phyloP scores from a whole-genome alignment of 2,329 filamentous ascomycete genomes.

The Epichloe elymi region DNA sequence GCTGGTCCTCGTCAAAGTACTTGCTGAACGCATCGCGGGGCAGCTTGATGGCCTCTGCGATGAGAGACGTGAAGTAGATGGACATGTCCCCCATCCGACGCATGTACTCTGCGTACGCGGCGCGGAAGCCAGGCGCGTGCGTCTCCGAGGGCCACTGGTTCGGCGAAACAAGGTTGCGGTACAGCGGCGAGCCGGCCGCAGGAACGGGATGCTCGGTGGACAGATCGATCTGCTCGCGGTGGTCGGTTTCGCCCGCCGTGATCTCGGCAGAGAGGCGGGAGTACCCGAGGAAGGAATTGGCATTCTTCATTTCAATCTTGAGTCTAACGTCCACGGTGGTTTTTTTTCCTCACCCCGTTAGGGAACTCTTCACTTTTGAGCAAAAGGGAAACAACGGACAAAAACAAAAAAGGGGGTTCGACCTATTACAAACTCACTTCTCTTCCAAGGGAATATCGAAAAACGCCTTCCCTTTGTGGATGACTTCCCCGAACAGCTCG shows the following conservation, averaged over 20 bases:
- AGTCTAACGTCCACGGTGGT: conserved; percentile 25
- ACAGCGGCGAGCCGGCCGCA: conserved; percentile 46
- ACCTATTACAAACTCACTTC: conserved; percentile 36
- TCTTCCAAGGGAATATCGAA: conserved; percentile 66
- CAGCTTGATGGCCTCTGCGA: conserved; percentile 72
- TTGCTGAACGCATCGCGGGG: conserved; percentile 55
- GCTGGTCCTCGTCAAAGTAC: conserved; percentile 63
- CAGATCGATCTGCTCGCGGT: conserved; percentile 78
- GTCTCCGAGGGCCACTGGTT: conserved; percentile 63
- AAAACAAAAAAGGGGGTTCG: background rate
- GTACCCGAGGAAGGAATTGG: conserved; percentile 58
- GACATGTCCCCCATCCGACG: conserved; percentile 58
- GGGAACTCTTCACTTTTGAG: background rate
- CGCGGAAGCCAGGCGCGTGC: conserved; percentile 53
- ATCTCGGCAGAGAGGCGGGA: conserved; percentile 52
- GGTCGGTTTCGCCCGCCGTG: conserved; percentile 63
- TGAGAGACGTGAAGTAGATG: conserved; percentile 61
- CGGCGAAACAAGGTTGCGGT: conserved; percentile 64
- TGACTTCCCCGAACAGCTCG: conserved; percentile 49
- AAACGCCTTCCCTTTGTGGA: conserved; percentile 55
- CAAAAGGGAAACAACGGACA: background rate
- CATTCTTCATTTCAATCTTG: conserved; percentile 61
- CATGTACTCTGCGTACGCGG: conserved; percentile 64
- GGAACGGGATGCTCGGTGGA: conserved; percentile 65
- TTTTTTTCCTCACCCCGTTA: background rate